Base-by-base conservation (phyloP, 2,329 filamentous ascomycete genomes). In the Colletotrichum acutatum region DNA sequence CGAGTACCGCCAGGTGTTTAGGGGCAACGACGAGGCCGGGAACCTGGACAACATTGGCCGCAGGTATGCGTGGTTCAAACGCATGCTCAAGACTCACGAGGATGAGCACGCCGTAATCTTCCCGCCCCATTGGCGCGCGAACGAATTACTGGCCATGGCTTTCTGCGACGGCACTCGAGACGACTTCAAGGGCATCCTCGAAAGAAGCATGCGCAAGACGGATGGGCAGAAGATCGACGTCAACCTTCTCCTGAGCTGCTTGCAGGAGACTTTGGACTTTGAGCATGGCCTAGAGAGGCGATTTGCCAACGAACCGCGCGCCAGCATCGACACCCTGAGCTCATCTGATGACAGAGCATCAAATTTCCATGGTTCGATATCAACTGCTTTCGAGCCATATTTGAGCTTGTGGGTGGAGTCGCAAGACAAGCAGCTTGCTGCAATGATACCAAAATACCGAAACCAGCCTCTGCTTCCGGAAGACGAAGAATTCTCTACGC, bases 111-210 rank as follows among this genome's bases (percentile, higher is more conserved):
- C 94, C 9, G 87, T 87, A 59, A 93, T 99, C 66, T 99, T 99
- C 80, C 97, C 97, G 8, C 80, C 91, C 0, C 88, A 93, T 75
- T 99, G 97, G 97, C 92, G 92, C 72, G 95, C 98, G 54, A 94
- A 95, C 79, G 97, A 99, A 83, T 91, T 94, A 76, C 87, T 99
- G 59, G 94, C 95, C 28, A 95, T 95, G 81, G 90, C 95, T 0
- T 99, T 98, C 81, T 99, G 97, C 80, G 97, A 99, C 80, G 95
- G 95, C 54, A 99, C 97, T 3, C 88, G 95, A 72, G 96, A 99
- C 71, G 97, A 99, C 81, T 98, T 97, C 86, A 97, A 95, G 83
- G 93, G 92, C 6, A 98, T 98, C 59, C 83, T 99, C 72, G 95
- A 97, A 79, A 92, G 92, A 76, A 96, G 94, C 75, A 96, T 97